Base-by-base conservation (phyloP, 1,139 yeast species). In the Geotrichum restrictum region DNA sequence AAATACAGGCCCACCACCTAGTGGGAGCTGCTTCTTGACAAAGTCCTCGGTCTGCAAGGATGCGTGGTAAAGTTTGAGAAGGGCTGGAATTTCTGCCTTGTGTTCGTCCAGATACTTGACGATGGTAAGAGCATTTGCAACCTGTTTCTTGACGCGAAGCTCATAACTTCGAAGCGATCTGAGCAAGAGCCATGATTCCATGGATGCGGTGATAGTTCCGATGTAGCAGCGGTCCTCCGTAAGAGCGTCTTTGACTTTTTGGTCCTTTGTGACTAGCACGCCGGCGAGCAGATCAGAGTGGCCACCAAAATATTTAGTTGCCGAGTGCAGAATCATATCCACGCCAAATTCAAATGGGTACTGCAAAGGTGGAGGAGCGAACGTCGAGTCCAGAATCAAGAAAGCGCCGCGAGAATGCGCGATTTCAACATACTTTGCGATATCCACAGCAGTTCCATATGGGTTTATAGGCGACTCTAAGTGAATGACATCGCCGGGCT, bases 261-360 rank as follows among this genome's bases (percentile, higher is more conserved):
- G 62, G 56, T 80, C 80, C 65, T 83, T 81, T 11, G 86, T 82
- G 11, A 82, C 81, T 36, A 89, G 71, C 10, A 85, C 75, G 19
- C 97, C 97, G 3, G 95, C 91, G 45, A 91, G 74, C 50, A 88
- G 71, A 67, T 91, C 97, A n/a, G 95, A 85, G 68, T 89, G 96
- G 19, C 97, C 97, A 36, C 95, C 96, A 65, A 88, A 83, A 69
- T 82, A 91, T 67, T 89, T 89, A 2, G 96, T 88, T 0, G 91
- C 96, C 1, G 96, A 87, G 69, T 89, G 96, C 81, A 91, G 73
- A 14, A 89, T 80, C 62, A 87, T 69, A 67, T 89, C 96, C 32
- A 85, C 95, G 43, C 93, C 96, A 60, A 77, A 83, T 39, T 76
- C 74, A 70, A 88, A 88, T 4, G 95, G 93, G 59, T 85, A 79